Evolutionary conservation across 2,329 filamentous ascomycete genomes (phyloP), one percentile per base, ranked within the genome.

Genomic region (Penicillium glabrum): DNA sequence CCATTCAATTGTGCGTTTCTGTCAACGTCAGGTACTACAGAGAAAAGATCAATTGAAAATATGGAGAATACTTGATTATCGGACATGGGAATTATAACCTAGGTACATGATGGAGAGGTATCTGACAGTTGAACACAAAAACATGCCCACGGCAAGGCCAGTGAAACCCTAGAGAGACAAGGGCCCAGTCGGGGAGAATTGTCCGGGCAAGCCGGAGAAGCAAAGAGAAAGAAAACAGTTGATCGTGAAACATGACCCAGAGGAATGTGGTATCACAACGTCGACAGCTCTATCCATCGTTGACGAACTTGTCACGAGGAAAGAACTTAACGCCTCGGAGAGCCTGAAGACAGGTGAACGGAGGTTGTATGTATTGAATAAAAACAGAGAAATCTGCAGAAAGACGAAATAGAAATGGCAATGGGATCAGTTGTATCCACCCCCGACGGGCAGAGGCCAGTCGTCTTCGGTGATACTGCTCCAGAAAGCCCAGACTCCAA

Each of bases 401-500:
- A 24, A 60, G 21, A 19, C 48, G 47, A 48, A 46, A 51, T 35
- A 46, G 13, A 55, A 53, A 14, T 27, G 39, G 35, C 45, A 48
- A 48, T 54, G 39, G 49, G 16, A 57, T 64, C 59, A 73, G 54
- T 67, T 73, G 65, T 74, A 76, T 46, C 65, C 71, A 11, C 59
- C 57, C 29, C 61, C 56, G 45, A 68, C 59, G 19, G 82, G 80
- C 74, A 84, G 81, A 2, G 93, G 91, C 95, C 95, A 99, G 79
- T 97, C 93, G 69, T 99, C 95, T 77, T 99, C 95, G 16, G 95
- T 99, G 68, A 99, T 99, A 78, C 92, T 97, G 46, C 92, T 96
- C 95, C 95, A 99, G 81, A 99, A 99, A 56, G 90, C 76, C 93
- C 95, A 99, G 62, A 97, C 79, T 77, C 86, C 86, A 19, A 91